Evolutionary conservation across 139 green algal species (phyloP).

Genomic region (Chlamydomonas incerta): DNA sequence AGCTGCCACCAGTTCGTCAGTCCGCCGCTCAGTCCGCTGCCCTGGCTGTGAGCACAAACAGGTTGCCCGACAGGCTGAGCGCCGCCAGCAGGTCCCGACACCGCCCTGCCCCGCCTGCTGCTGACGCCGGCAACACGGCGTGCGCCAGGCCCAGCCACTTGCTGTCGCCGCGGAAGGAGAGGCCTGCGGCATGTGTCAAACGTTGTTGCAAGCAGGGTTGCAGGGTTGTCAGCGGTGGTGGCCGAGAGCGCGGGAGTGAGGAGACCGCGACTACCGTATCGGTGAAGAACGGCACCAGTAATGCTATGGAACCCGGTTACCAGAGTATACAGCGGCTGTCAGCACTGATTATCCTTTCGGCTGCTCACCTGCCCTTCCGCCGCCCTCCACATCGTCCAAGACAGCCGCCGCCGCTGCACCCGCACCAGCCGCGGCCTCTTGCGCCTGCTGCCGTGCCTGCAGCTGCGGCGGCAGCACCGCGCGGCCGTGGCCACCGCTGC

Average conservation of each 20-base stretch:
- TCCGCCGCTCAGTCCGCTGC: background rate
- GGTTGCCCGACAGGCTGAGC: slow-evolving; percentile 8
- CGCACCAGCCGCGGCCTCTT: background rate
- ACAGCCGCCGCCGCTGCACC: background rate
- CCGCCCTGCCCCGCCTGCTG: background rate
- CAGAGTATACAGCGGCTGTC: too few relatives aligned
- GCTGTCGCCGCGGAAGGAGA: slow-evolving; percentile 37
- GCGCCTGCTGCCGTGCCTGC: background rate
- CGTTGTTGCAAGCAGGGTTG: background rate
- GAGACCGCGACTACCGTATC: too few relatives aligned
- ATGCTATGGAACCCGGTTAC: too few relatives aligned
- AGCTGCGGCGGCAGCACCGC: slow-evolving; percentile 3
- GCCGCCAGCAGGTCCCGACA: slow-evolving; percentile 4
- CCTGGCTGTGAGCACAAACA: background rate
- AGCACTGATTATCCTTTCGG: too few relatives aligned
- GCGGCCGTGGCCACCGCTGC: slow-evolving; percentile 1
- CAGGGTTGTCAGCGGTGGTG: background rate
- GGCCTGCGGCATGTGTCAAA: background rate
- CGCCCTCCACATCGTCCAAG: too few relatives aligned
- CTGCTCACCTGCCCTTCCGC: too few relatives aligned
- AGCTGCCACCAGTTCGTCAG: background rate
- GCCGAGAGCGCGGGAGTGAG: too few relatives aligned
- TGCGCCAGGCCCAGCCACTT: slow-evolving; percentile 34
- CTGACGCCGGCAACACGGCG: background rate
- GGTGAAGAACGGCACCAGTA: too few relatives aligned